Evolutionary conservation across 2,329 filamentous ascomycete genomes (phyloP), one percentile per base, ranked within the genome.

Genomic region (Penicillium sp.): DNA sequence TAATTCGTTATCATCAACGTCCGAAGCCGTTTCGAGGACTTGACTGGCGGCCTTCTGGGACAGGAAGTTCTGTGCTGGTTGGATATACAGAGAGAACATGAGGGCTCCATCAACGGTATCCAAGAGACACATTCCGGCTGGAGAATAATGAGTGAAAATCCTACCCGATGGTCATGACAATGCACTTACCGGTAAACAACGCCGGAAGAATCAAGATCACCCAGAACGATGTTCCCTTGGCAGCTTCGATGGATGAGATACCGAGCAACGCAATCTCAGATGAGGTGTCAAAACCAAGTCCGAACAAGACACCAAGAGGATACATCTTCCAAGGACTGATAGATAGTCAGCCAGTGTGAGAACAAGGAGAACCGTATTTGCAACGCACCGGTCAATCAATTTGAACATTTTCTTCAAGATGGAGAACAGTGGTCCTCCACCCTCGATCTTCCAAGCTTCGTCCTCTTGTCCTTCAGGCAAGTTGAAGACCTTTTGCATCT

Each of bases 51-150:
- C 61, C 46, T 72, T 70, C 3, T 64, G 51, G 0, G 72, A 68
- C 11, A 77, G 70, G 61, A 76, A 77, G 59, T 77, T 75, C 14
- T 69, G 63, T 21, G 76, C 74, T 2, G 77, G 77, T 56, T 79
- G 77, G 33, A 93, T 92, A 75, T 99, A 98, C 1, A 98, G 80
- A 0, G 89, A 88, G 85, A 96, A 93, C 93, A 98, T 98, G 21
- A 97, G 81, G 1, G 93, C 93, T 24, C 93, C 93, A 67, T 98
- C 95, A 0, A 88, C 89, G 0, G 93, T 97, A 74, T 98, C 95
- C 6, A 98, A 80, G 22, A 98, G 82, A 73, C 93, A 97, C 95
- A 99, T 98, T 57, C 91, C 95, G 1, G 90, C 91, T 88, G 11
- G 2, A 2, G 10, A 7, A 11, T 1, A 14, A 37, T 41, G 13